Conservation (phyloP, 148 eudicot species). For the Pharnaceum exiguum region DNA sequence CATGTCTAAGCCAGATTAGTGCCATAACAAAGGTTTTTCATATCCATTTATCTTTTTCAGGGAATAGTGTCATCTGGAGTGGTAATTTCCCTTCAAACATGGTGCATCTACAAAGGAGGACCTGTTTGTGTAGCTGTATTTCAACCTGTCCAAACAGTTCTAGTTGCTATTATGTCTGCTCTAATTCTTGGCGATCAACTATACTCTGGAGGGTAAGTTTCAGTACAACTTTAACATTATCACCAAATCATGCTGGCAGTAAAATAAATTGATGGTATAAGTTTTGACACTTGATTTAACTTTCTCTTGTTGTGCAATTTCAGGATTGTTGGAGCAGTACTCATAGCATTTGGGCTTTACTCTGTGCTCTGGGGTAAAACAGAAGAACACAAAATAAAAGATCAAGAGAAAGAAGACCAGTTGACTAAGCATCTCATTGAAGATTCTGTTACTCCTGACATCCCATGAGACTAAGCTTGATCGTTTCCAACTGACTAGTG, state of each 20-base stretch:
- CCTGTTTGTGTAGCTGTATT: constrained; percentile 76
- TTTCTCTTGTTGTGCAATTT: no score
- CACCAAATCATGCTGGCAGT: background rate
- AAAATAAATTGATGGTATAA: no score
- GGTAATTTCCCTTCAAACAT: constrained; percentile 70
- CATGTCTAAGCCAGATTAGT: no score
- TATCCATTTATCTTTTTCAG: constrained; percentile 17
- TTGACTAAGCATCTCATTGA: constrained; percentile 57
- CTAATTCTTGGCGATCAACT: constrained; percentile 63
- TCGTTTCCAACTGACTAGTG: background rate
- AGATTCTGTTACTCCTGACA: constrained; percentile 23
- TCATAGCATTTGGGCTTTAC: constrained; percentile 63
- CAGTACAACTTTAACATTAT: no score
- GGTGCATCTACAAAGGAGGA: constrained; percentile 81
- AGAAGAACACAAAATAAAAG: constrained; percentile 33
- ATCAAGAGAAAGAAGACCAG: constrained; percentile 31
- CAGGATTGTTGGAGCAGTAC: constrained; percentile 61
- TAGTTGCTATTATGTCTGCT: constrained; percentile 68
- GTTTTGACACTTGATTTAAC: no score
- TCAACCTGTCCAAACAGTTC: constrained; percentile 78
- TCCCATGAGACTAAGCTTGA: constrained; percentile 30
- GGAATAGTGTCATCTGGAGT: constrained; percentile 73
- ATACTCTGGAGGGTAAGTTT: constrained; percentile 66
- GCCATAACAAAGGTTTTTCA: background rate
- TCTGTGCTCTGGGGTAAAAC: constrained; percentile 76